Conservation (phyloP, 306 rosid species). For the Quercus bicolor region DNA sequence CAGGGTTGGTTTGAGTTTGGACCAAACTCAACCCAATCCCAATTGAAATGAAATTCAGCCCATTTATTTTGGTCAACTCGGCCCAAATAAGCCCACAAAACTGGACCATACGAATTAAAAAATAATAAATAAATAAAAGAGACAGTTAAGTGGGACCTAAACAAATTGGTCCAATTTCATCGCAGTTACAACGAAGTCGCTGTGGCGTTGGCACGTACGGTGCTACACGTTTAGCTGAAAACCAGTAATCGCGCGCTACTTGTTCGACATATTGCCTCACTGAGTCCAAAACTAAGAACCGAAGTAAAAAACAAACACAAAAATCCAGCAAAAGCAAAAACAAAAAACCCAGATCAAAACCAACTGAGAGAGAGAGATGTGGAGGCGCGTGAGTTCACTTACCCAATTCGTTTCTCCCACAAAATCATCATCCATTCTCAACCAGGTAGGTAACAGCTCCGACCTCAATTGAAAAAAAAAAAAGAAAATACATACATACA, state of each 20-base stretch:
- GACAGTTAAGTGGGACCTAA: too few species aligned
- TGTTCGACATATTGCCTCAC: slow-evolving; percentile 33
- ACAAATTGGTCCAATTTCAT: too few species aligned
- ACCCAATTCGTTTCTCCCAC: slow-evolving; percentile 30
- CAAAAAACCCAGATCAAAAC: neutral
- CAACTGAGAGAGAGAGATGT: slow-evolving; percentile 28
- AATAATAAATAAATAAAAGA: too few species aligned
- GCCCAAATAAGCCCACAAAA: too few species aligned
- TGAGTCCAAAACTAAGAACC: neutral
- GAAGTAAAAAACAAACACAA: neutral
- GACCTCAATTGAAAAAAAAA: neutral
- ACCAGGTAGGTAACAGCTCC: slow-evolving; percentile 42
- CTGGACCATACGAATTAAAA: too few species aligned
- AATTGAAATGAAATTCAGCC: too few species aligned
- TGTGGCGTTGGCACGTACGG: neutral
- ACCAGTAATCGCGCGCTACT: neutral
- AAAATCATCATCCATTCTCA: slow-evolving; percentile 28
- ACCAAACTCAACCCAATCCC: too few species aligned
- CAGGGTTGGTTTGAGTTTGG: too few species aligned
- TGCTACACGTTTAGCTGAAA: neutral
- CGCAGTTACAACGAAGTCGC: neutral
- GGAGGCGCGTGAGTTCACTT: slow-evolving; percentile 50
- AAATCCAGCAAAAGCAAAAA: slow-evolving; percentile 8
- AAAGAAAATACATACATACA: too few species aligned
- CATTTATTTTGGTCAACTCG: too few species aligned